Evolutionary conservation across 1,139 yeast species (phyloP), one percentile per base, ranked within the genome.

Genomic region (Debaryomycetaceae sp.): DNA sequence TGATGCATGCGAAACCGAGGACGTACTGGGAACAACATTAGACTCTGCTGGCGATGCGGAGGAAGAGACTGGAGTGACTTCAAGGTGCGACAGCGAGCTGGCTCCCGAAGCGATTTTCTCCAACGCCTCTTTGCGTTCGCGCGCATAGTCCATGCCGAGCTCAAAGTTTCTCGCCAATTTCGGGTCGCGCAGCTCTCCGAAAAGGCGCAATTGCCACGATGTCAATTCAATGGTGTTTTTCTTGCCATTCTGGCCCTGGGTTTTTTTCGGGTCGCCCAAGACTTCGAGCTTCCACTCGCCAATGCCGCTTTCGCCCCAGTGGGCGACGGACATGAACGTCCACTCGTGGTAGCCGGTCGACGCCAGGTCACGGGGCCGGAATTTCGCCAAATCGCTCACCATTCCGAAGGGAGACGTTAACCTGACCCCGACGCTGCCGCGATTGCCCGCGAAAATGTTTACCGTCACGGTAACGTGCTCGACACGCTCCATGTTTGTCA

Each of bases 291-390:
- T 73, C 98, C 98, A 92, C 12, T 72, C 74, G 8, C 99, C 99
- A 20, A 55, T 53, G 2, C 92, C 92, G 1, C 52, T 37, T 49
- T 86, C 96, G 22, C 95, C 96, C 97, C 98, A 90, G 51, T 90
- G 97, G 3, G 95, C 97, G 15, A 92, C 97, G n/a, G 92, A 73
- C 86, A 87, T 85, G 47, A 90, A 90, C 1, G 86, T 81, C 99
- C 99, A 92, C 39, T 79, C 65, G 7, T 48, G 45, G 40, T 83
- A 80, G 0, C 96, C 95, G 2, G 50, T 59, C 2, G 44, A 41
- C 4, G 75, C 62, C 4, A 37, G 40, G 51, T 92, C 99, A 14
- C 53, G 41, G 4, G 53, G 53, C 41, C 99, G 70, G 24, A 66
- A 66, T n/a, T 77, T 72, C 2, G 94, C 95, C 37, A 92, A 62